Evolutionary conservation across 2,329 filamentous ascomycete species (phyloP), one percentile per base, ranked within the genome.

Genomic region (Penicillium sp.): DNA sequence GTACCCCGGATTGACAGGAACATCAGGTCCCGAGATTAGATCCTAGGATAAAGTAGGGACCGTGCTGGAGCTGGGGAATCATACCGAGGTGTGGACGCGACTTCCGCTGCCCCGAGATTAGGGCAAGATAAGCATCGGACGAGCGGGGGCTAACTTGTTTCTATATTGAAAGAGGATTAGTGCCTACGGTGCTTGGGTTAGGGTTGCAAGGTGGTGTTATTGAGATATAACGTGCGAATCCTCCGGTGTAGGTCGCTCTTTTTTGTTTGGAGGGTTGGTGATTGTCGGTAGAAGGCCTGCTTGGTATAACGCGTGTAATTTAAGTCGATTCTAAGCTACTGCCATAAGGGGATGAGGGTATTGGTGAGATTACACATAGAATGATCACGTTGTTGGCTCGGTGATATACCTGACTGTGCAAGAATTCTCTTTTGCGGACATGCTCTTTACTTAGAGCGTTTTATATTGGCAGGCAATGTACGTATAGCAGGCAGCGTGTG

Each of bases 1-100:
- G 45, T 47, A 63, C 62, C 62, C 63, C 63, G 44, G 63, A 66
- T 65, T 59, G 9, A 54, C 60, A 57, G 48, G 45, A 42, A 18
- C 37, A n/a, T 42, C 24, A 26, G 48, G 22, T 45, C 58, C 52
- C 35, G 20, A 13, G 57, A 61, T 62, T 53, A 37, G 42, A 52
- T 55, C 51, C 50, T 18, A 31, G 48, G 35, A 59, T 63, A 64
- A 62, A 57, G 43, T 61, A 57, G 35, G 63, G 63, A 57, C 63
- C 59, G 62, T 63, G 62, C 61, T 55, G 34, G 53, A 50, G 42
- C 40, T 61, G 47, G 55, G 53, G 14, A 35, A 39, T 11, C 26
- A 47, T 44, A 51, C 53, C 52, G 53, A 51, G 49, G 58, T 44
- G 49, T 35, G 39, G 53, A n/a, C 38, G 26, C 5, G 48, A 44